phyloP scores from a whole-genome alignment of 768 basidiomycete genomes.

The Hygrocybe coccinea region DNA sequence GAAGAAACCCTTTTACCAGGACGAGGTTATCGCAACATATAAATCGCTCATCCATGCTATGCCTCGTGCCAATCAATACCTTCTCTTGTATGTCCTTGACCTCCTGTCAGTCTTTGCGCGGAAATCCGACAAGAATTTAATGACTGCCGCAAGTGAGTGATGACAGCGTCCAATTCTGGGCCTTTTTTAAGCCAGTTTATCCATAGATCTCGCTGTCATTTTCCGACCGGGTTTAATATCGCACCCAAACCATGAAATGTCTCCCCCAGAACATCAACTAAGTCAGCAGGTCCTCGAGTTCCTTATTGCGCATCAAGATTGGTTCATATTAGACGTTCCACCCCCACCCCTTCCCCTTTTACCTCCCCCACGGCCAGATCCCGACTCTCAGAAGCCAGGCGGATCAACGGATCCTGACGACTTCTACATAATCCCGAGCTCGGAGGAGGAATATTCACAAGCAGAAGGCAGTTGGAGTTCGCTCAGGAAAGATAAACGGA shows the following conservation, averaged over 20 bases:
- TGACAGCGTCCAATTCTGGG: background rate
- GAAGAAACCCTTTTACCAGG: constrained; percentile 62
- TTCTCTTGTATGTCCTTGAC: constrained; percentile 95
- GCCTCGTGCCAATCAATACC: constrained; percentile 87
- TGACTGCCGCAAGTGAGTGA: constrained; percentile 87
- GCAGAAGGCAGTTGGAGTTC: constrained; percentile 52
- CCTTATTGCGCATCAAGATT: constrained; percentile 92
- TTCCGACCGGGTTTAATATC: constrained; percentile 94
- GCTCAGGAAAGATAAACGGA: constrained; percentile 37
- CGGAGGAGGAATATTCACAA: constrained; percentile 45
- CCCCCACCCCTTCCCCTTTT: constrained; percentile 49
- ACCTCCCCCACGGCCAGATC: background rate
- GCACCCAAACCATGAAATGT: constrained; percentile 82
- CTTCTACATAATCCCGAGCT: constrained; percentile 38
- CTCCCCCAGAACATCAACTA: constrained; percentile 77
- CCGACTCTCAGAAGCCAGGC: constrained; percentile 11
- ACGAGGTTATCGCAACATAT: constrained; percentile 72
- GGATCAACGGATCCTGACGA: constrained; percentile 42
- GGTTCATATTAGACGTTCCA: constrained; percentile 87
- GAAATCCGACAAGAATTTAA: constrained; percentile 87
- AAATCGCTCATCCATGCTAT: constrained; percentile 78
- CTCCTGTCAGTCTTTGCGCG: constrained; percentile 91
- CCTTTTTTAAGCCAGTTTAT: background rate
- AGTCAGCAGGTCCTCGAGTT: constrained; percentile 92
- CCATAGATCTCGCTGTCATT: constrained; percentile 87